These are phyloP conservation scores for Sphaerulina populicola DNA, from an alignment of 2,329 filamentous ascomycete genomes.

Conservation along the genomic window DNA sequence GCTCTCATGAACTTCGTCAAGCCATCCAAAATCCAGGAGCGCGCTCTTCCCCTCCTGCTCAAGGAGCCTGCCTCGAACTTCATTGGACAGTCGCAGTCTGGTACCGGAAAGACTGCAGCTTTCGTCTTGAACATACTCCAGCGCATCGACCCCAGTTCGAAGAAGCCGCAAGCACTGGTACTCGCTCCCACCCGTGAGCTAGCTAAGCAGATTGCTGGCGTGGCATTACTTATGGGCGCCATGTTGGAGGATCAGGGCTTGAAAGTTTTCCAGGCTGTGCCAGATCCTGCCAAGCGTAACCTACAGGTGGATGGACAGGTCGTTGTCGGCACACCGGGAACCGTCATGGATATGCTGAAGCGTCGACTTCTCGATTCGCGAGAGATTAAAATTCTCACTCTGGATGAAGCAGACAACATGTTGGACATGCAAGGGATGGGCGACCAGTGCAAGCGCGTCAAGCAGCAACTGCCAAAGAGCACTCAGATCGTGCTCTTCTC, in stretches of 20 bases:
- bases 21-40: slow-evolving; percentile 96
- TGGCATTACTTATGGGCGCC: slow-evolving; percentile 73
- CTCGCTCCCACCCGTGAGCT: slow-evolving; percentile 90
- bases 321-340: slow-evolving; percentile 88
- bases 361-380: slow-evolving; percentile 64
- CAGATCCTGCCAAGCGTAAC: slow-evolving; percentile 62
- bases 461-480: slow-evolving; percentile 60
- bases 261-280: slow-evolving; percentile 71
- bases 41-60: slow-evolving; percentile 81
- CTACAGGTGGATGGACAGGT: slow-evolving; percentile 65
- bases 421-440: slow-evolving; percentile 89
- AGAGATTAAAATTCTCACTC: slow-evolving; percentile 70
- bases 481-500: slow-evolving; percentile 94
- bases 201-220: slow-evolving; percentile 84
- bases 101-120: slow-evolving; percentile 94
- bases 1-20: slow-evolving; percentile 79
- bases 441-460: slow-evolving; percentile 88
- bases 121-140: slow-evolving; percentile 89
- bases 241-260: slow-evolving; percentile 61
- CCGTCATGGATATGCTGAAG: slow-evolving; percentile 78
- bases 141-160: slow-evolving; percentile 65
- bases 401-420: slow-evolving; percentile 99
- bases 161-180: slow-evolving; percentile 74
- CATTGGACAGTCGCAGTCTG: slow-evolving; percentile 98
- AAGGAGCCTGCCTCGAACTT: slow-evolving; percentile 81